These are phyloP conservation scores for Morella rubra DNA, from an alignment of 306 rosid species.

Conservation along the genomic window DNA sequence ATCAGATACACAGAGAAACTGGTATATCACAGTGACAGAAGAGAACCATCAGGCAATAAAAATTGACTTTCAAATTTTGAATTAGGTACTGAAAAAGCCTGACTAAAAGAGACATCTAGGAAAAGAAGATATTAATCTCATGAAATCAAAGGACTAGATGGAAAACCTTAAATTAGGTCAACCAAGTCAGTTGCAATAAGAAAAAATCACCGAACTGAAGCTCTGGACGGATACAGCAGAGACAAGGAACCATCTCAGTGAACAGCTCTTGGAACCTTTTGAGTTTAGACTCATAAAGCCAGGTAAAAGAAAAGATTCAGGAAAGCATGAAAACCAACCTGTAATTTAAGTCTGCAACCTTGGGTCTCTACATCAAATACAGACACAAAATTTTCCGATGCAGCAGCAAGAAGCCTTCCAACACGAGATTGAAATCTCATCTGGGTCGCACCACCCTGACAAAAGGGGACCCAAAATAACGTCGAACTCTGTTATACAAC, in stretches of 20 bases:
- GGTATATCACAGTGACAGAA: neutral
- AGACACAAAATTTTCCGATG: constrained; percentile 49
- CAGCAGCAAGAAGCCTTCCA: constrained; percentile 77
- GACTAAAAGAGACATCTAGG: neutral
- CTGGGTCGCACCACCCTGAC: constrained; percentile 74
- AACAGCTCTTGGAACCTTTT: neutral
- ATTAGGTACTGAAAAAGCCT: neutral
- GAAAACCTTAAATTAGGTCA: neutral
- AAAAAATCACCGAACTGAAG: neutral
- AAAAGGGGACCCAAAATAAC: constrained; percentile 16
- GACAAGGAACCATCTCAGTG: neutral
- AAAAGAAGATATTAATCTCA: neutral
- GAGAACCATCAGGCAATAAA: neutral
- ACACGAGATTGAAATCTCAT: constrained; percentile 75
- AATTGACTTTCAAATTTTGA: neutral
- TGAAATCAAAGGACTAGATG: neutral
- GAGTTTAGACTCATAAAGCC: neutral
- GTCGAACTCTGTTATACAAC: neutral
- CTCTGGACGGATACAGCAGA: neutral
- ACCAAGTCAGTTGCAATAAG: neutral
- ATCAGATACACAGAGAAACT: neutral
- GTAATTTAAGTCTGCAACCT: constrained; percentile 46
- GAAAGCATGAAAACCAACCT: constrained; percentile 42
- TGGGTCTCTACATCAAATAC: constrained; percentile 63
- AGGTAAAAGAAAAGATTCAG: constrained; percentile 2